Evolutionary conservation across 1,284 basidiomycete genomes (phyloP).

Genomic region (Irpex sp.): DNA sequence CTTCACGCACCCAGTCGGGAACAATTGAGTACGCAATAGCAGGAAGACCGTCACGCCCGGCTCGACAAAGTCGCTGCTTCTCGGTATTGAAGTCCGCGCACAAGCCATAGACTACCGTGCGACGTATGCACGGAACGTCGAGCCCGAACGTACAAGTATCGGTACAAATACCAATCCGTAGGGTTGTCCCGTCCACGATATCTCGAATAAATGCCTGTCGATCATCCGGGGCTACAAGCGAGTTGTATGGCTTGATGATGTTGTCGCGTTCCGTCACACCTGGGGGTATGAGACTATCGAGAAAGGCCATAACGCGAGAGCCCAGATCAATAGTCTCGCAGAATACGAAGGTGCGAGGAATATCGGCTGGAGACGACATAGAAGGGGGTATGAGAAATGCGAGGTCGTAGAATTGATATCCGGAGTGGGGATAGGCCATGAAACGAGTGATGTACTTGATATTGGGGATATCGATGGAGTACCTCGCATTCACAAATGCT

Average conservation of each 20-base stretch:
- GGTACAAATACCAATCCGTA: conserved; percentile 4
- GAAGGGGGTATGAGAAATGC: conserved; percentile 7
- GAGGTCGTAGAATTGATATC: conserved; percentile 9
- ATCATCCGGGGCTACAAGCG: neutral
- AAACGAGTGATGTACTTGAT: conserved; percentile 18
- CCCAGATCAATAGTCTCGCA: conserved; percentile 11
- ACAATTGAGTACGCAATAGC: neutral
- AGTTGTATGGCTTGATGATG: neutral
- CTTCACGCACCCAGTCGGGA: neutral
- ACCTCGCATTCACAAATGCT: conserved; percentile 13
- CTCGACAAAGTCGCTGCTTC: neutral
- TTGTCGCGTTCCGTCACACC: neutral
- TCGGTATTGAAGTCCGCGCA: neutral
- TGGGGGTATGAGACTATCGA: conserved; percentile 2
- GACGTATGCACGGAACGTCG: neutral
- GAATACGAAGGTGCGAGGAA: conserved; percentile 11
- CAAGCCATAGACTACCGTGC: neutral
- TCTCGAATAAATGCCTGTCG: neutral
- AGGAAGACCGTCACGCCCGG: neutral
- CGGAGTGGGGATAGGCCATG: conserved; percentile 12
- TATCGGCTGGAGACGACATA: neutral
- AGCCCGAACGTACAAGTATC: conserved; percentile 5
- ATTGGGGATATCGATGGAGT: conserved; percentile 17
- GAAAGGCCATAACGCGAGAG: conserved; percentile 10
- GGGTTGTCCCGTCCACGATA: neutral